Evolutionary conservation across 768 basidiomycete species (phyloP).

Genomic region (Lactifluus subvellereus): DNA sequence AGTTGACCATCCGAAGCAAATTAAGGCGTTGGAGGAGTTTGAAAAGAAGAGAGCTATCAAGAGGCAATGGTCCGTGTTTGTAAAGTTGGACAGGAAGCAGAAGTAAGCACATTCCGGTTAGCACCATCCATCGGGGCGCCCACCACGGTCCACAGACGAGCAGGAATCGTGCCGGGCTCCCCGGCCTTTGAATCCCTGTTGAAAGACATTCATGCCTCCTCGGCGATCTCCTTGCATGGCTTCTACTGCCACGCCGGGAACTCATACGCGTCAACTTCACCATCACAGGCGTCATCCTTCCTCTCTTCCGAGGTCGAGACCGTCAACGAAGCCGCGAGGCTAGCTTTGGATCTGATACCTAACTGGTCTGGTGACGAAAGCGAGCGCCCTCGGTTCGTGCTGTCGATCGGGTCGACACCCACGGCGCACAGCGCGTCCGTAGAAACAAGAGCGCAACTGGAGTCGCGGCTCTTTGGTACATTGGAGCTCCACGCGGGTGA

Average conservation of each 20-base stretch:
- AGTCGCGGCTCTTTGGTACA: conserved; percentile 46
- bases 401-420: conserved; percentile 85
- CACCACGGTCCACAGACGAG: conserved; percentile 46
- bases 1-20: conserved; percentile 71
- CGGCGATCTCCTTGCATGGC: conserved; percentile 60
- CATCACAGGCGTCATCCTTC: conserved; percentile 57
- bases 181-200: conserved; percentile 52
- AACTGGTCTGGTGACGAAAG: conserved; percentile 31
- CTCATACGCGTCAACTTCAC: conserved; percentile 69
- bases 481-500: conserved; percentile 75
- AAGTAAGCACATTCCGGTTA: conserved; percentile 45
- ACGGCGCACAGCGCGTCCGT: conserved; percentile 73
- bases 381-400: conserved; percentile 49
- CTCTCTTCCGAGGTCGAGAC: conserved; percentile 64
- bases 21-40: conserved; percentile 56
- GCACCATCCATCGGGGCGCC: too few species aligned
- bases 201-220: conserved; percentile 45
- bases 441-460: conserved; percentile 41
- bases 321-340: conserved; percentile 59
- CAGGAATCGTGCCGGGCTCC: conserved; percentile 55
- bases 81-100: conserved; percentile 75
- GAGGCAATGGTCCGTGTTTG: conserved; percentile 66
- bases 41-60: conserved; percentile 39
- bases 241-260: conserved; percentile 81
- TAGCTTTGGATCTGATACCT: conserved; percentile 45